Evolutionary conservation across 2,329 filamentous ascomycete genomes (phyloP).

Genomic region (Ophiostoma tasmaniense): DNA sequence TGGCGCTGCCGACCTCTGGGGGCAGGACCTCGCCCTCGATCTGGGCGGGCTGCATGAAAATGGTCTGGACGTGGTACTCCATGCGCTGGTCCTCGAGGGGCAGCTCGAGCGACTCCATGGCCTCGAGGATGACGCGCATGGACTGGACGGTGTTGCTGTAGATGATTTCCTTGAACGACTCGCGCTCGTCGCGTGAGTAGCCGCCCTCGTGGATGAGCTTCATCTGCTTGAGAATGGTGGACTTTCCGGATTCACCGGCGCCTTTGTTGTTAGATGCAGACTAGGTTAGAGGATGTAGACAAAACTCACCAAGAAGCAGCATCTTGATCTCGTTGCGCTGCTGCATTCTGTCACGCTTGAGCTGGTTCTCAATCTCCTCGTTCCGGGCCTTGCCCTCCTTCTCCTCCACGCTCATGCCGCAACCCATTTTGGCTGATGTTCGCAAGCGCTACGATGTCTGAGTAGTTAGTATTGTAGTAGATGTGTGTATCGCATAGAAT

Average conservation of each 20-base stretch:
- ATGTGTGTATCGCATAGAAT: too few relatives aligned
- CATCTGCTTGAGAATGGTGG: constrained; percentile 93
- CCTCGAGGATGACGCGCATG: constrained; percentile 61
- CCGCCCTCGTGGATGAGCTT: constrained; percentile 99
- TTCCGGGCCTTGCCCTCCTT: constrained; percentile 99
- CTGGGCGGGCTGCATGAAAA: constrained; percentile 96
- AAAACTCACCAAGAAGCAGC: constrained; percentile 77
- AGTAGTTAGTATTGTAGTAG: background rate
- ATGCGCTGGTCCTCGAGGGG: constrained; percentile 85
- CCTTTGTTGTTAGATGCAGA: constrained; percentile 33
- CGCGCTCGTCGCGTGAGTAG: constrained; percentile 81
- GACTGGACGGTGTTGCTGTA: constrained; percentile 63
- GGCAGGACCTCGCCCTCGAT: constrained; percentile 91
- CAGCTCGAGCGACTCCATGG: constrained; percentile 62
- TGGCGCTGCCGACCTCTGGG: constrained; percentile 88
- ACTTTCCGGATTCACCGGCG: constrained; percentile 97
- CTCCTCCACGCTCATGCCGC: constrained; percentile 98
- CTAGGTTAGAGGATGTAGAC: constrained; percentile 27
- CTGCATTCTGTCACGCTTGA: constrained; percentile 97
- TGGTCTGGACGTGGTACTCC: constrained; percentile 96
- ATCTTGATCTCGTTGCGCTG: constrained; percentile 99
- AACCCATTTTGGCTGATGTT: constrained; percentile 73
- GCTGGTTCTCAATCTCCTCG: constrained; percentile 99
- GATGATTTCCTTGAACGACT: constrained; percentile 64
- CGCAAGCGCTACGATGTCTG: background rate